Evolutionary conservation across 495 filamentous ascomycete species (phyloP), one percentile per base, ranked within the genome.

Genomic region (Monascus purpureus): DNA sequence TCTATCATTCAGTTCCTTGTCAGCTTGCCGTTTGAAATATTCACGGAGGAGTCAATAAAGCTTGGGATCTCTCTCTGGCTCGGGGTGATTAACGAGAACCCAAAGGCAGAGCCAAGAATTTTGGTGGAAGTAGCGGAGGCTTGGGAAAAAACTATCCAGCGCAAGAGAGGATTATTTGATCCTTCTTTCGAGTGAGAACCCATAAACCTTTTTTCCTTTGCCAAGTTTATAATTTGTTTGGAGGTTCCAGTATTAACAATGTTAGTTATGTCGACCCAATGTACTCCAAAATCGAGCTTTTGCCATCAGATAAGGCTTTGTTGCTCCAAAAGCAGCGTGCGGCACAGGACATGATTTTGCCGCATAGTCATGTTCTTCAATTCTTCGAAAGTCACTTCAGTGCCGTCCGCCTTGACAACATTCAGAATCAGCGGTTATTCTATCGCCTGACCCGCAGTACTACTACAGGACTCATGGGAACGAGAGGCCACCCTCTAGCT

Each of bases 1-100:
- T 68, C 78, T 3, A 73, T 95, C 39, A 68, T 82, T 11, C 78
- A 85, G 41, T 79, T 87, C 46, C 65, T 99, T 17, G 90, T 99
- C 33, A 69, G 70, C 28, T 82, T 96, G 39, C 92, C 92, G 2
- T 99, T 96, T 58, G 67, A 68, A 17, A 71, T 90, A 14, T 96
- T 99, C 50, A 87, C 80, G 3, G 93, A 92, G 53, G 83, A 93
- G 48, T 82, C 83, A 11, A 90, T 99, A 49, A 92, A 93, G 44
- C 73, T 94, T 6, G 92, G 92, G 12, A 77, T 96, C 18, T 93
- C 87, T 12, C 68, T 96, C 6, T 99, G 92, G 92, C 71, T 93
- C 26, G 85, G 87, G 17, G 79, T 95, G 5, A 95, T 96, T 42
- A 87, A 96, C 48, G 92, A 96, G 46, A 96, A 94, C 46, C 86